phyloP scores from a whole-genome alignment of 768 basidiomycete genomes.

The Pleurotus giganteus region DNA sequence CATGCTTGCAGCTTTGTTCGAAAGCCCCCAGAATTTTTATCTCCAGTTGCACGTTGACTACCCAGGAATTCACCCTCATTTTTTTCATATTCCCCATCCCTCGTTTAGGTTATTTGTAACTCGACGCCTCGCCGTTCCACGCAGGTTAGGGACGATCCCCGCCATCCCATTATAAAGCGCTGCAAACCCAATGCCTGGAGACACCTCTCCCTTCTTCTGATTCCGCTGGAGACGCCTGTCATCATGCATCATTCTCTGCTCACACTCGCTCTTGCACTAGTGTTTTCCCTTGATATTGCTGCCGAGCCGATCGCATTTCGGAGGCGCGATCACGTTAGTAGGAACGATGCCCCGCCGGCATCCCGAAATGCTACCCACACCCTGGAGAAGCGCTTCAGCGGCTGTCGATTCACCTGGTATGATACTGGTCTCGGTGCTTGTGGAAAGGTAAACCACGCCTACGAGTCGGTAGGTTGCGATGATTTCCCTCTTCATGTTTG shows the following conservation, averaged over 20 bases:
- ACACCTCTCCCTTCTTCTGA: not conserved
- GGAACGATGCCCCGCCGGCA: not conserved
- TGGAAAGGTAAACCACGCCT: constrained; percentile 32
- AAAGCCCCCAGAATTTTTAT: constrained; percentile 3
- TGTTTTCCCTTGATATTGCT: not conserved
- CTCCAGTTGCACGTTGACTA: constrained; percentile 6
- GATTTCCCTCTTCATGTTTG: not conserved
- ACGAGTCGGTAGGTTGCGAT: constrained; percentile 39
- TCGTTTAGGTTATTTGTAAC: not conserved
- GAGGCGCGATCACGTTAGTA: not conserved
- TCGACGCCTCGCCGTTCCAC: constrained; percentile 1
- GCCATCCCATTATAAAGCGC: not conserved
- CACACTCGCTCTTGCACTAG: not conserved
- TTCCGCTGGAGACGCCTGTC: not conserved
- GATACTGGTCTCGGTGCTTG: constrained; percentile 45
- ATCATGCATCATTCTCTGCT: not conserved
- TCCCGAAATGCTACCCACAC: not conserved
- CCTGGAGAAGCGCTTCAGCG: constrained; percentile 26
- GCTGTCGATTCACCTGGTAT: constrained; percentile 29
- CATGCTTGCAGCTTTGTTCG: constrained; percentile 4
- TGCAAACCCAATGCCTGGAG: not conserved
- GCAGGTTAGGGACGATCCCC: constrained; percentile 5
- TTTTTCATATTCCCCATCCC: not conserved
- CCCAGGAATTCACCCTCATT: not conserved
- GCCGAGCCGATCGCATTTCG: constrained; percentile 6